Percentiles rank a stretch among this genome's conserved stretches.
Conservation (phyloP, 257 asterid genomes). For the Jaltomata sinuosa region DNA sequence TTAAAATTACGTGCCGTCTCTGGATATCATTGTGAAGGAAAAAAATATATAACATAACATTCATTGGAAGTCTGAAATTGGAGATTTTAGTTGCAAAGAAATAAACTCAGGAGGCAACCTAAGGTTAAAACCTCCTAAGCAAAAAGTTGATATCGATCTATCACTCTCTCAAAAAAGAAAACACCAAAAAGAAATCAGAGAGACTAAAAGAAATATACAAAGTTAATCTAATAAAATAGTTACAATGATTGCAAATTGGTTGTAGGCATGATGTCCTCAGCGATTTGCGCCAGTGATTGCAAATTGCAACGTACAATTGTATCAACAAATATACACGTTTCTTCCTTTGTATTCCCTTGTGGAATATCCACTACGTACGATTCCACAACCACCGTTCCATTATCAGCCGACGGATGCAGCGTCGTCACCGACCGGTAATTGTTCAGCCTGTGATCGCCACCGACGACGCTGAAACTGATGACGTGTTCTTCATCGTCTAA, state of each 20-base stretch:
- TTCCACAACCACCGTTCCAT: conserved; percentile 60
- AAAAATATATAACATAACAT: not conserved
- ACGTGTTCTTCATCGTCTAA: conserved; percentile 66
- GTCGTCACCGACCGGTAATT: conserved; percentile 72
- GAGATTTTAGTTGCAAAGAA: not conserved
- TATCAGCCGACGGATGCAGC: conserved; percentile 29
- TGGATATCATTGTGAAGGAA: not conserved
- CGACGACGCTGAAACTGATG: conserved; percentile 65
- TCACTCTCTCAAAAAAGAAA: not conserved
- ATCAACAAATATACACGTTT: conserved; percentile 63
- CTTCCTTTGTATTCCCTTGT: conserved; percentile 63
- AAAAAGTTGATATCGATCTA: not conserved
- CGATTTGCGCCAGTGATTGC: conserved; percentile 57
- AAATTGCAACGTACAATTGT: conserved; percentile 74
- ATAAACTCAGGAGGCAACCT: not conserved
- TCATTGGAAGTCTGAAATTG: not conserved
- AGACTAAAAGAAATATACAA: not conserved
- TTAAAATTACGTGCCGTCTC: not conserved
- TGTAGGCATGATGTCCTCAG: conserved; percentile 19
- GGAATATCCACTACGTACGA: conserved; percentile 86
- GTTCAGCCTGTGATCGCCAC: conserved; percentile 67
- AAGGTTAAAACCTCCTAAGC: not conserved
- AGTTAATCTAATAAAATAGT: not conserved
- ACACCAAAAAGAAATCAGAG: not conserved
- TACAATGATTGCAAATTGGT: not conserved